Evolutionary conservation across 2,329 filamentous ascomycete species (phyloP).

Genomic region (Ceratocystiopsis minuta): DNA sequence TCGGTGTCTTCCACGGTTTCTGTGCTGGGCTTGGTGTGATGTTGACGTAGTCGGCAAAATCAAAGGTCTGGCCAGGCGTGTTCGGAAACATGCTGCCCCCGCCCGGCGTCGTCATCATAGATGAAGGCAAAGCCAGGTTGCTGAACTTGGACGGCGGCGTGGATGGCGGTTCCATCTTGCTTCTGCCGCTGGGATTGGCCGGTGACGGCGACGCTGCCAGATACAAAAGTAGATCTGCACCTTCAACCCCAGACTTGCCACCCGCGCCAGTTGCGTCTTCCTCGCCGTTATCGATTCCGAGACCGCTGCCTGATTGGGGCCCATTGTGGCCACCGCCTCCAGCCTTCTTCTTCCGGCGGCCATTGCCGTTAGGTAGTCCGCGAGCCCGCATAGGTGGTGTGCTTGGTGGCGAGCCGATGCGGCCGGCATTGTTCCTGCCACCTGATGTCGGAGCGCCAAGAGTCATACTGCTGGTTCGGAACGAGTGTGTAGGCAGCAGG

Average conservation of each 20-base stretch:
- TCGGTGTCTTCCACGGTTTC: constrained; percentile 71
- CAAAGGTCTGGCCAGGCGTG: constrained; percentile 70
- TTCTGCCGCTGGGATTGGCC: constrained; percentile 38
- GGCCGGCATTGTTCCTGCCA: neutral
- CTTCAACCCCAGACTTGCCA: constrained; percentile 47
- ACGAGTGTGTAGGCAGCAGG: constrained; percentile 59
- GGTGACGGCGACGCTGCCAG: constrained; percentile 84
- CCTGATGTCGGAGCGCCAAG: neutral
- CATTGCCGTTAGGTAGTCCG: constrained; percentile 19
- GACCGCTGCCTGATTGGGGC: constrained; percentile 2
- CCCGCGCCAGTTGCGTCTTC: constrained; percentile 5
- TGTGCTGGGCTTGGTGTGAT: constrained; percentile 92
- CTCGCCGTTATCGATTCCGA: constrained; percentile 4
- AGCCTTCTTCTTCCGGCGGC: constrained; percentile 29
- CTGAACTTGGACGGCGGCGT: constrained; percentile 56
- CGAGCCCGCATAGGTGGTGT: constrained; percentile 56
- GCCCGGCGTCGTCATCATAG: constrained; percentile 75
- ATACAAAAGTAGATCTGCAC: constrained; percentile 64
- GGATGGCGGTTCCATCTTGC: constrained; percentile 49
- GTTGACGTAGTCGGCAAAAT: constrained; percentile 94
- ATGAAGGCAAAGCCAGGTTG: constrained; percentile 56
- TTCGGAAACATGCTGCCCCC: constrained; percentile 50
- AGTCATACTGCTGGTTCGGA: constrained; percentile 30
- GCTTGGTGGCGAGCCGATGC: constrained; percentile 63
- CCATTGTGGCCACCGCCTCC: constrained; percentile 27